A percentile compares a stretch with the other conserved stretches of the same genome.
Evolutionary conservation across 805 yeast species (phyloP).

Genomic region (Tanozyma kutaoensis): DNA sequence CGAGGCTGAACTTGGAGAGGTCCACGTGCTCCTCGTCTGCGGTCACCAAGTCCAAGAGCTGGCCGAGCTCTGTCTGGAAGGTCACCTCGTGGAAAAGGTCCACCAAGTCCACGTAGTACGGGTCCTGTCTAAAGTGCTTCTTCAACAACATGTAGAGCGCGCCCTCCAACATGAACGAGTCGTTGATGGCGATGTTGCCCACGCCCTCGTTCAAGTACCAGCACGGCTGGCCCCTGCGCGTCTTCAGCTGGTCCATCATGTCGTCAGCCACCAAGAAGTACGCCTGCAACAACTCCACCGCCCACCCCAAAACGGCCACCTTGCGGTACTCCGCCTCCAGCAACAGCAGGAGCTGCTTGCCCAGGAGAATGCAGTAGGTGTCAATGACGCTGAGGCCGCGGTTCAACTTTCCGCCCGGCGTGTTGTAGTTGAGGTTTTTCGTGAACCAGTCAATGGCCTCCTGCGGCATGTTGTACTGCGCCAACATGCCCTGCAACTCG

Average conservation of each 20-base stretch:
- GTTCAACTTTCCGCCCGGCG: slow-evolving; percentile 94
- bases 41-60: slow-evolving; percentile 85
- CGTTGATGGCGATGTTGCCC: slow-evolving; percentile 91
- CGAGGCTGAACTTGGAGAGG: slow-evolving; percentile 71
- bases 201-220: slow-evolving; percentile 82
- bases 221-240: slow-evolving; percentile 98
- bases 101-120: slow-evolving; percentile 77
- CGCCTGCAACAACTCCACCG: slow-evolving; percentile 88
- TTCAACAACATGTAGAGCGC: slow-evolving; percentile 82
- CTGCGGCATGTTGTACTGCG: slow-evolving; percentile 64
- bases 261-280: slow-evolving; percentile 96
- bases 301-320: slow-evolving; percentile 89
- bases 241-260: slow-evolving; percentile 93
- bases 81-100: slow-evolving; percentile 97
- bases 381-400: slow-evolving; percentile 94
- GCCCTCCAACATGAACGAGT: slow-evolving; percentile 92
- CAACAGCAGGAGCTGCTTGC: slow-evolving; percentile 40
- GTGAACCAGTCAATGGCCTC: slow-evolving; percentile 83
- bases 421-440: slow-evolving; percentile 63
- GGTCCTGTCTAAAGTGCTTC: slow-evolving; percentile 71
- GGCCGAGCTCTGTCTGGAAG: slow-evolving; percentile 96
- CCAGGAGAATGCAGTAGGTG: slow-evolving; percentile 72
- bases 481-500: slow-evolving; percentile 54
- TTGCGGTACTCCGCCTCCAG: slow-evolving; percentile 59
- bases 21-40: slow-evolving; percentile 96